phyloP scores from a whole-genome alignment of 2,329 filamentous ascomycete genomes.

The Biscogniauxia mediterranea region DNA sequence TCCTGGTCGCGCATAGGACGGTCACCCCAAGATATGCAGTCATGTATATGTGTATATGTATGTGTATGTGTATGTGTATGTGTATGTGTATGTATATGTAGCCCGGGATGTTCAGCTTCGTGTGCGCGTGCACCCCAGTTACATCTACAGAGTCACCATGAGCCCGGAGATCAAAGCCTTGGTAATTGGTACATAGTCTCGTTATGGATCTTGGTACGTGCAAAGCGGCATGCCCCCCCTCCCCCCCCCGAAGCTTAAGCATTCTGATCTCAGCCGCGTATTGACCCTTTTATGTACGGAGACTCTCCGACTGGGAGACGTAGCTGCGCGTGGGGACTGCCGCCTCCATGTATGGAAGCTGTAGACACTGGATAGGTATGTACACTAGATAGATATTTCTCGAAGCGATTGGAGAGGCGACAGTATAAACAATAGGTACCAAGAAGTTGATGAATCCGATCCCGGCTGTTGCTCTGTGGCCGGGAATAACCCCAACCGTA shows the following conservation, averaged over 20 bases:
- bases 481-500: not conserved
- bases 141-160: not conserved
- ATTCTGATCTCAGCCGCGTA: not conserved
- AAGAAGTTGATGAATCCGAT: not conserved
- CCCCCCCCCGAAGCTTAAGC: not conserved
- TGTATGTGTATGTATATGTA: not conserved
- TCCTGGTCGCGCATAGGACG: not conserved
- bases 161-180: not conserved
- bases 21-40: not conserved
- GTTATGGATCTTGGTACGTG: not conserved
- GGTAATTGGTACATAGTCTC: not conserved
- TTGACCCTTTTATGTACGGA: not conserved
- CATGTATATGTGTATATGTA: not conserved
- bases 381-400: too few relatives aligned
- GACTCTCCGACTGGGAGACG: not conserved
- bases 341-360: not conserved
- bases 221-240: not conserved
- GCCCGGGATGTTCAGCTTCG: not conserved
- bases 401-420: not conserved
- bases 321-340: not conserved
- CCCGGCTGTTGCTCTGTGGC: not conserved
- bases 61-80: not conserved
- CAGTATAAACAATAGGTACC: not conserved
- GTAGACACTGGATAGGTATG: not conserved
- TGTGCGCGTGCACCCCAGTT: not conserved